Base-by-base conservation (phyloP, 768 basidiomycete species). In the Agaricus sinodeliciosus region DNA sequence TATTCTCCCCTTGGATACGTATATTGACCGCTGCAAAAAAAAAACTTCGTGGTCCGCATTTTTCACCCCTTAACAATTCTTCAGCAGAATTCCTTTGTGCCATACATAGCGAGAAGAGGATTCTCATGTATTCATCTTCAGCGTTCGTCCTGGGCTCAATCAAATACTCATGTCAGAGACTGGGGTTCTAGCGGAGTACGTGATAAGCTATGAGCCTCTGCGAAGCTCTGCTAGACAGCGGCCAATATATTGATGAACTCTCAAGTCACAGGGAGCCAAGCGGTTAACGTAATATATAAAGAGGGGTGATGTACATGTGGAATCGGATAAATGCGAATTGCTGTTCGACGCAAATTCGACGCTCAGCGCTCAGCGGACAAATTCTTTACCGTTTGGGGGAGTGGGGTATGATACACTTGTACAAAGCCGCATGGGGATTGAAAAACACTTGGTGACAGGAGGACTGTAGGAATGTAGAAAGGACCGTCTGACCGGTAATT, bases 91-190 rank as follows among this genome's bases (percentile, higher is more conserved):
- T 19, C 45, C 45, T 39, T 37, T 42, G 28, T 27, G 26, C 49
- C 3, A 12, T 39, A 39, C 3, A 12, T 39, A 39, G 31, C 11
- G 31, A 41, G 25, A 16, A 43, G 25, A 43, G 28, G 44, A 54
- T 53, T 51, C 59, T 48, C 59, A 52, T 58, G 52, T 43, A 31
- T 41, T 18, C 31, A 40, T 43, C 46, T 41, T 50, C 34, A 34
- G 45, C 47, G 51, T 44, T 54, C 45, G 46, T 53, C 51, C 45
- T 31, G 31, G 51, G 51, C 43, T 39, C 59, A 54, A 65, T 63
- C 64, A 65, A 62, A 62, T 62, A 62, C 64, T 48, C 65, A 67
- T 65, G 64, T 62, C 65, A 65, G 55, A 55, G 39, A 39, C 19
- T 22, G 39, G 28, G 52, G 52, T 54, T 54, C 44, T 49, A 50